Percentiles rank a stretch among this genome's conserved stretches.
Evolutionary conservation across 75 land plant genomes (phyloP).

Genomic region (Selaginella tamariscina): DNA sequence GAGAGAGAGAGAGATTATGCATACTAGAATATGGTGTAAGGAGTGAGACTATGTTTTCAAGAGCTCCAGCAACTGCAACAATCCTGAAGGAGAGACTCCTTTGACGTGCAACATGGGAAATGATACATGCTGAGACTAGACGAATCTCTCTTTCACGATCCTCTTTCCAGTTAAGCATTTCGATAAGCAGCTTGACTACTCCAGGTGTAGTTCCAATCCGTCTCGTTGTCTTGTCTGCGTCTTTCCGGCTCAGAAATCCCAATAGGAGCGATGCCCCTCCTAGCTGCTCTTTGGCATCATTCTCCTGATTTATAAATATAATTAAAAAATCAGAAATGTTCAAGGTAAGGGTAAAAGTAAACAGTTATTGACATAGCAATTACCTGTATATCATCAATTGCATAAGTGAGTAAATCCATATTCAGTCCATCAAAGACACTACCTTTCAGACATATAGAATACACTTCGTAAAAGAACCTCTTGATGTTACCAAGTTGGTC

Average conservation of each 20-base stretch:
- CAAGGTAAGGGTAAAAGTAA: no score
- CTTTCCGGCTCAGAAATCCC: constrained; percentile 20
- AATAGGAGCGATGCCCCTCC: constrained; percentile 28
- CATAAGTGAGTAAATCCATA: neutral
- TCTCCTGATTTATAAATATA: no score
- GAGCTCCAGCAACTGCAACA: neutral
- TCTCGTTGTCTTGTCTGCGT: constrained; percentile 42
- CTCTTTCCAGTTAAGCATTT: constrained; percentile 18
- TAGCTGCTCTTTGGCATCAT: constrained; percentile 1
- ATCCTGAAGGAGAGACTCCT: neutral
- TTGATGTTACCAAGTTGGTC: neutral
- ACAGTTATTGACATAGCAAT: no score
- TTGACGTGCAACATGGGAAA: constrained; percentile 14
- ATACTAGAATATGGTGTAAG: constrained; percentile 4
- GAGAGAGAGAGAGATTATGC: no score
- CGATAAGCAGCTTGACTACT: neutral
- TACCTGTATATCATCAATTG: neutral
- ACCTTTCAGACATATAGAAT: neutral
- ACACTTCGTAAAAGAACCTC: constrained; percentile 5
- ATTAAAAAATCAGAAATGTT: no score
- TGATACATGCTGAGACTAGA: neutral
- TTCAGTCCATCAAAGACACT: constrained; percentile 6
- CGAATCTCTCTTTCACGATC: neutral
- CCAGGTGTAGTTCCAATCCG: constrained; percentile 45
- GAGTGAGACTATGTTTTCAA: constrained; percentile 1